Conservation (phyloP, 176 grass and related monocot species). For the Juncus effusus region DNA sequence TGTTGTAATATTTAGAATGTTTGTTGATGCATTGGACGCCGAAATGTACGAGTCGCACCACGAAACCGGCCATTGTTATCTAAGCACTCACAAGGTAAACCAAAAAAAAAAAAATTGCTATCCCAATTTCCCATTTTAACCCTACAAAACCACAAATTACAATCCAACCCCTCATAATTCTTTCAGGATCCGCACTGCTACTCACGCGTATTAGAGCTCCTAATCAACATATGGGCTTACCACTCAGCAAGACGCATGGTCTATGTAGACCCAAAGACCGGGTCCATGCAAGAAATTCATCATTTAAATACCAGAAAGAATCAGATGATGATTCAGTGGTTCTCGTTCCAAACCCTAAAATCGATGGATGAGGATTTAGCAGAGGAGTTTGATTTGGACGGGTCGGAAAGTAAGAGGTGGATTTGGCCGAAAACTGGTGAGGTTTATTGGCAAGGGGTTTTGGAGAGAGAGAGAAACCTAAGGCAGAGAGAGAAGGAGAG, state of each 20-base stretch:
- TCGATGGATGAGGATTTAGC: slow-evolving; percentile 95
- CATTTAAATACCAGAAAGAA: slow-evolving; percentile 44
- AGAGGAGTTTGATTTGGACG: slow-evolving; percentile 72
- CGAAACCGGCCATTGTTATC: slow-evolving; percentile 57
- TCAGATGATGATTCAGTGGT: slow-evolving; percentile 73
- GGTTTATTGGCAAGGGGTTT: slow-evolving; percentile 86
- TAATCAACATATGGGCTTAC: slow-evolving; percentile 94
- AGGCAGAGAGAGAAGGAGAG: slow-evolving; percentile 80
- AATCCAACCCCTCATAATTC: neutral
- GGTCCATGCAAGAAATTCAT: slow-evolving; percentile 89
- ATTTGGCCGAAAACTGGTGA: slow-evolving; percentile 89
- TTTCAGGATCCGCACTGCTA: slow-evolving; percentile 88
- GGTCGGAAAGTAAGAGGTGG: slow-evolving; percentile 43
- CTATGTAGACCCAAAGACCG: slow-evolving; percentile 76
- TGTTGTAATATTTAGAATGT: slow-evolving; percentile 68
- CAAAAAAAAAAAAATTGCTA: slow-evolving; percentile 1
- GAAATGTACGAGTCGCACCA: slow-evolving; percentile 85
- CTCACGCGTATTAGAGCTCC: slow-evolving; percentile 68
- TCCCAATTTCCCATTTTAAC: neutral
- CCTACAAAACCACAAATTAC: neutral
- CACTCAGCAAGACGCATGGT: slow-evolving; percentile 80
- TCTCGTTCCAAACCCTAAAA: slow-evolving; percentile 70
- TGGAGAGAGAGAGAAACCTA: slow-evolving; percentile 77
- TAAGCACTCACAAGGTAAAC: slow-evolving; percentile 67
- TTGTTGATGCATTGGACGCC: slow-evolving; percentile 75